Base-by-base conservation (phyloP, 768 basidiomycete species). In the Phylloporus arenicola region DNA sequence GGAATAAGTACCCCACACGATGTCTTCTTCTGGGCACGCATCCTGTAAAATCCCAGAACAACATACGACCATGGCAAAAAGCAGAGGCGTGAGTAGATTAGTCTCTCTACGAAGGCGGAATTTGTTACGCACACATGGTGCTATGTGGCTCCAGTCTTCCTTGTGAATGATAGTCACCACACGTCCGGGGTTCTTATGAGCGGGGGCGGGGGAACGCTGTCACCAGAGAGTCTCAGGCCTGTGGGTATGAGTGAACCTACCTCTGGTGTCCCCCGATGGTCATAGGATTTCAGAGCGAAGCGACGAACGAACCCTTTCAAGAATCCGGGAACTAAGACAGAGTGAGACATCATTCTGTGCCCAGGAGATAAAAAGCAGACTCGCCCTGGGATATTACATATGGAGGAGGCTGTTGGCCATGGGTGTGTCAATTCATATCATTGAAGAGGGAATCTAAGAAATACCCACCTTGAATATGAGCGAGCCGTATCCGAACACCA, bases 401-500 rank as follows among this genome's bases (percentile, higher is more conserved):
- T 4, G 88, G 88, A 20, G 88, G 88, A 17, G 88, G 88, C 90
- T 92, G 47, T 34, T 4, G 25, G 10, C 30, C 22, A 6, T 6
- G 16, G n/a, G n/a, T 35, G 6, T 8, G 8, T 35, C 13, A 34
- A 14, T 13, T 33, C 19, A 41, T 20, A 8, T 17, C 20, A 33
- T 12, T 12, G 9, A 24, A 17, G 27, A 17, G 8, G 6, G 41
- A 6, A 24, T 1, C 9, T 9, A n/a, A 20, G 35, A 13, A 17
- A 17, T 8, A 11, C 24, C 10, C 6, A 20, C 90, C 78, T 92
- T 92, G 77, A 86, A 92, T 49, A 92, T 92, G 31, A 94, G 75
- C 4, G 88, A 91, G 6, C 92, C 92, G 61, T 94, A 94, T 19
- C 90, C 90, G 60, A 93, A 94, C 17, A 93, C 85, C 39, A 86